Base-by-base conservation (phyloP, 2,329 filamentous ascomycete genomes). In the Davidsoniella eucalypti region DNA sequence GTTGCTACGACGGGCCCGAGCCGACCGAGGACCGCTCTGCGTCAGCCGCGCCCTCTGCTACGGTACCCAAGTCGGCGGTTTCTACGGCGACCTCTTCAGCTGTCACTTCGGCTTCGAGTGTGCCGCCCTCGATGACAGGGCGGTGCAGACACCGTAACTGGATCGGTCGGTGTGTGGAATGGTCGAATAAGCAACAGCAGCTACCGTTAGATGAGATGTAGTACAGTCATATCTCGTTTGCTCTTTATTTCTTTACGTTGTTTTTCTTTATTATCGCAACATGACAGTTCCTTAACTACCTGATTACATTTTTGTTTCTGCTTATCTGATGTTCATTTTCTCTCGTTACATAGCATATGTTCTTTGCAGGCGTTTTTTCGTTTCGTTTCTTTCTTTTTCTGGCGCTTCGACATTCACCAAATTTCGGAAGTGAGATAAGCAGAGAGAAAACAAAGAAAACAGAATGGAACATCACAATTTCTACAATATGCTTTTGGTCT, bases 101-200 rank as follows among this genome's bases (percentile, higher is more conserved):
- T 21, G 21, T 21, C 21, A 21, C 21, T 33, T 33, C 26, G 8
- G 26, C 26, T 12, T 10, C 26, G 26, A 33, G 26, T 33, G 26
- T 33, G 26, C 26, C 26, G 26, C 5, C 26, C 10, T 33, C 6
- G 9, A 55, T 59, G 25, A 58, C 57, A 48, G 58, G 56, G 21
- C 61, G 56, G 4, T 71, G 69, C 49, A 53, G 61, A 6, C 57
- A 54, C 12, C 61, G 65, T 45, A 65, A 58, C 53, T 70, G 67
- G 67, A 54, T 70, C 18, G 67, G 68, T 2, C 51, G 61, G 25
- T 71, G 69, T 53, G 65, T 64, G 47, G 61, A 66, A 36, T 65
- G 65, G 63, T 54, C 45, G 7, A 55, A 57, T 2, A 58, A 57
- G 5, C 51, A 56, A 18, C 56, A 57, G 7, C 59, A 55, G n/a